Evolutionary conservation across 2,329 filamentous ascomycete genomes (phyloP), one percentile per base, ranked within the genome.

Genomic region (Diaporthe capsici): DNA sequence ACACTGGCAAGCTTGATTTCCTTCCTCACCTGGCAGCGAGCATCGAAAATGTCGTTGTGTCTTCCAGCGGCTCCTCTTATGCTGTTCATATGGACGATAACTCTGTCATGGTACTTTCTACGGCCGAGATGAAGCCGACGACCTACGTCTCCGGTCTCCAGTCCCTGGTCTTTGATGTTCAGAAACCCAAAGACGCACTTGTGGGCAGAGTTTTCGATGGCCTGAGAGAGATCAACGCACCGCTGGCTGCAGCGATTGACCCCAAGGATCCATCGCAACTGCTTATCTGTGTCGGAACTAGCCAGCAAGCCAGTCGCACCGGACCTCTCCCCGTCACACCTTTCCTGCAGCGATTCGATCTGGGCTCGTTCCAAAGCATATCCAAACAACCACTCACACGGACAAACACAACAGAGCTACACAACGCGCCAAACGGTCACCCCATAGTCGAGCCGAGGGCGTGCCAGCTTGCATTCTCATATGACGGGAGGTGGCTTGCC

Each of bases 51-150:
- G 90, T 99, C 58, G 92, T 94, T 6, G 91, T 99, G 47, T 98
- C 96, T 22, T 90, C 93, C 0, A 88, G 87, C 25, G 96, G 97
- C 8, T 91, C 94, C 53, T 93, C 94, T 0, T 99, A 98, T 81
- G 94, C 92, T 6, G 83, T 98, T 34, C 94, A 95, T 79, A 88
- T 98, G 70, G 94, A 95, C 39, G 96, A 98, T 83, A 99, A 99
- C 84, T 98, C 95, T 2, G 88, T 93, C 73, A 96, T 98, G 90
- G 88, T 98, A 9, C 84, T 99, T 22, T 98, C 96, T 2, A 98
- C 97, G 4, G 92, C 95, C 17, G 96, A 98, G 83, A 88, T 98
- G 83, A 92, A 94, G 81, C 95, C 97, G 6, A 95, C 93, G 22
- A 91, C 94, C 25, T 97, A 95, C 80, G 91, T 98, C 75, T 93